phyloP scores from a whole-genome alignment of 2,329 filamentous ascomycete genomes.

The Parafenestella ontariensis region DNA sequence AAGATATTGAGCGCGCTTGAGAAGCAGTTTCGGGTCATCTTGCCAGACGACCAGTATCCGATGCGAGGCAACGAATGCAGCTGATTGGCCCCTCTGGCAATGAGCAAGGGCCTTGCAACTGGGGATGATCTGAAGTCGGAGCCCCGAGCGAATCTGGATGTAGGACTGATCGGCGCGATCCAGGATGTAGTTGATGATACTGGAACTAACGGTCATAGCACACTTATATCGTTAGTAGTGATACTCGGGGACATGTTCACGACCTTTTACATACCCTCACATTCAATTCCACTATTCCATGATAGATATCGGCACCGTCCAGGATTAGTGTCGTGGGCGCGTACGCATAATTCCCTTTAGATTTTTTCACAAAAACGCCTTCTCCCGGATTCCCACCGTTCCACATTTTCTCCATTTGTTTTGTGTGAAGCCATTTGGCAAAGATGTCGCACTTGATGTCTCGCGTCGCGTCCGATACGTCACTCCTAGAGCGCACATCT shows the following conservation, averaged over 20 bases:
- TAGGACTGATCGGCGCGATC: slow-evolving; percentile 59
- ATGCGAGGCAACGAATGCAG: slow-evolving; percentile 76
- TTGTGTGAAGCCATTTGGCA: slow-evolving; percentile 69
- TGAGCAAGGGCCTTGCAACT: slow-evolving; percentile 63
- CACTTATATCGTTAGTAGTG: slow-evolving; percentile 53
- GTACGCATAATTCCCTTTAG: slow-evolving; percentile 59
- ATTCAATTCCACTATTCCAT: slow-evolving; percentile 59
- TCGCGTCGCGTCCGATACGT: slow-evolving; percentile 52
- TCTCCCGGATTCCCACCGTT: slow-evolving; percentile 57
- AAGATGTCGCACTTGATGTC: slow-evolving; percentile 68
- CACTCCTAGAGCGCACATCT: neutral
- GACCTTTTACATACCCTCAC: slow-evolving; percentile 57
- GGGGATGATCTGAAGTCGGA: slow-evolving; percentile 68
- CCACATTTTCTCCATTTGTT: slow-evolving; percentile 65
- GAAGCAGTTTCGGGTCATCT: slow-evolving; percentile 75
- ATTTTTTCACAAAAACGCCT: slow-evolving; percentile 63
- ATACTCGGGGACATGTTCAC: neutral
- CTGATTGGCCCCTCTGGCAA: slow-evolving; percentile 79
- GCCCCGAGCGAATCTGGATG: slow-evolving; percentile 65
- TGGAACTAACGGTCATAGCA: slow-evolving; percentile 72
- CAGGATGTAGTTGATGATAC: slow-evolving; percentile 66
- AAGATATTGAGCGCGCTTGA: slow-evolving; percentile 73
- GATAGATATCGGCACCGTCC: slow-evolving; percentile 58
- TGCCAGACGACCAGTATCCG: slow-evolving; percentile 81
- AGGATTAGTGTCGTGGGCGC: slow-evolving; percentile 57